Conservation (phyloP, 257 asterid species). For the Solanum corneliomulleri region DNA sequence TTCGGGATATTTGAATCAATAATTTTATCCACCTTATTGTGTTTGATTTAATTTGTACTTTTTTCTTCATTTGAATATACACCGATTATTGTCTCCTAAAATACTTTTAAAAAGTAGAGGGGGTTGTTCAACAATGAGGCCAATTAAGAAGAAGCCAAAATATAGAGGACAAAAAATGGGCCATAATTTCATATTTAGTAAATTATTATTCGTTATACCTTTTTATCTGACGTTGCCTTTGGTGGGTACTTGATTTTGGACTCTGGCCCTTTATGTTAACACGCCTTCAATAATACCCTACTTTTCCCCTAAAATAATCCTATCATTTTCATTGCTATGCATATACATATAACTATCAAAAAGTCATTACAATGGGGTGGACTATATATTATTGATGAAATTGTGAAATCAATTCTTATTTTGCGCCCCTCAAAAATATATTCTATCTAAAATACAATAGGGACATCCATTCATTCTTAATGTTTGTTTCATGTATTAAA, state of each 20-base stretch:
- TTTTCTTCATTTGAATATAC: not conserved
- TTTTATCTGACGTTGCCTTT: not conserved
- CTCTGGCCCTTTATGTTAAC: not conserved
- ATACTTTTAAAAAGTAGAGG: not conserved
- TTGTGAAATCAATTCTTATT: not conserved
- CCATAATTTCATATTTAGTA: slow-evolving; percentile 4
- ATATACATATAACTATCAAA: not conserved
- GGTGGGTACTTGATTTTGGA: not conserved
- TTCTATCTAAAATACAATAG: not conserved
- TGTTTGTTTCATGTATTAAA: not conserved
- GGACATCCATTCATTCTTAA: not conserved
- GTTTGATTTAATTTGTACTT: not conserved
- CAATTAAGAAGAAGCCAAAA: not conserved
- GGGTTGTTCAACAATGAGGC: not conserved
- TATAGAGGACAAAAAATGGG: slow-evolving; percentile 2
- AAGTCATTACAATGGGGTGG: not conserved
- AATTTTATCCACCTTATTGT: not conserved
- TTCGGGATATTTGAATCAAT: not conserved
- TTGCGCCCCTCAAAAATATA: accelerated
- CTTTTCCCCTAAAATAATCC: not conserved
- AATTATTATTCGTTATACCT: slow-evolving; percentile 1
- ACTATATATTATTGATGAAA: not conserved
- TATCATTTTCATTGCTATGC: not conserved
- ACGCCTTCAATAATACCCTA: not conserved
- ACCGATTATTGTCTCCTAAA: not conserved